These are phyloP conservation scores for Tuber microsphaerosporum DNA, from an alignment of 495 filamentous ascomycete species.

Conservation along the genomic window DNA sequence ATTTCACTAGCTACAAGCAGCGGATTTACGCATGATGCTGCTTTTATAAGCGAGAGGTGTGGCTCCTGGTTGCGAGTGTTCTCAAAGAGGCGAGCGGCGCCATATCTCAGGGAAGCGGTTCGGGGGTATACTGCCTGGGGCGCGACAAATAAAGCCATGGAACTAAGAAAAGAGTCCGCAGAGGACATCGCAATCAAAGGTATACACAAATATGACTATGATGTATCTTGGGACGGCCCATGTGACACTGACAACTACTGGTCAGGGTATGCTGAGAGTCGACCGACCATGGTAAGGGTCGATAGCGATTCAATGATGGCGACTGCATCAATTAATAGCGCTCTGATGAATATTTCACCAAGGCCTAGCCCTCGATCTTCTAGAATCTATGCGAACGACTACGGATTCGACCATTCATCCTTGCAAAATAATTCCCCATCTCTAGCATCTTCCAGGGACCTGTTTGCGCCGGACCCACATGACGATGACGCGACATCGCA, in stretches of 20 bases:
- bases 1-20: constrained; percentile 36
- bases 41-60: constrained; percentile 40
- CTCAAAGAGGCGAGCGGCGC: constrained; percentile 35
- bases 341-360: constrained; percentile 17
- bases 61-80: constrained; percentile 34
- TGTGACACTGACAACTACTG: neutral
- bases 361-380: constrained; percentile 37
- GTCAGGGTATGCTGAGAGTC: constrained; percentile 18
- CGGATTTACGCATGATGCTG: constrained; percentile 39
- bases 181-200: constrained; percentile 36
- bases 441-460: constrained; percentile 32
- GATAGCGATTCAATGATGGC: constrained; percentile 22
- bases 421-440: constrained; percentile 32
- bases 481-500: constrained; percentile 38
- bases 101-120: constrained; percentile 40
- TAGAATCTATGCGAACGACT: constrained; percentile 35
- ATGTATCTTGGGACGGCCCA: neutral
- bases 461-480: constrained; percentile 37
- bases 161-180: constrained; percentile 31
- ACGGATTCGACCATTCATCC: constrained; percentile 32
- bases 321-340: constrained; percentile 5
- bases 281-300: constrained; percentile 23
- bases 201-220: constrained; percentile 4
- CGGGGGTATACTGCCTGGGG: constrained; percentile 38
- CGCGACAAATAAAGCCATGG: constrained; percentile 38